Conservation (phyloP, 2,329 filamentous ascomycete genomes). For the Arthrocladium fulminans region DNA sequence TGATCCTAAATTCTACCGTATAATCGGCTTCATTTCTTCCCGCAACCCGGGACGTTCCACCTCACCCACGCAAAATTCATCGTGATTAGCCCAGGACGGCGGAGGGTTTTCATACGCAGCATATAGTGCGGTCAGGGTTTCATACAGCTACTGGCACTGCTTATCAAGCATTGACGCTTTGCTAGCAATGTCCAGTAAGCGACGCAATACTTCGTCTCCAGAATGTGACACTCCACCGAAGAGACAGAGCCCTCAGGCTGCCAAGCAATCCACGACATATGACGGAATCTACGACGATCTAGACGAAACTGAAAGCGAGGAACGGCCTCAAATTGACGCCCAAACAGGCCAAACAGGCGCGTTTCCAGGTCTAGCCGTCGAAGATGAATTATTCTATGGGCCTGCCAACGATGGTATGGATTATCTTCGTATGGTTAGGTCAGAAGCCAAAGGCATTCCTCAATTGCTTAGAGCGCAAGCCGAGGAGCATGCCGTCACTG, state of each 20-base stretch:
- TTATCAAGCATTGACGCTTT: neutral
- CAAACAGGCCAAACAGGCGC: conserved; percentile 64
- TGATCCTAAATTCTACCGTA: too few species aligned
- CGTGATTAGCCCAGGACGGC: too few species aligned
- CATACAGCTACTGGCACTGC: too few species aligned
- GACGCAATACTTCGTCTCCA: conserved; percentile 23
- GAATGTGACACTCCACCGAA: conserved; percentile 17
- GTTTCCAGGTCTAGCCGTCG: conserved; percentile 54
- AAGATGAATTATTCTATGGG: conserved; percentile 56
- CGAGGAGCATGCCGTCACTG: conserved; percentile 7
- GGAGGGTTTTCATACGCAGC: neutral
- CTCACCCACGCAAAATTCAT: too few species aligned
- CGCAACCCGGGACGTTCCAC: too few species aligned
- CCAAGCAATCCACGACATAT: neutral
- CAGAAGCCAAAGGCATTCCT: conserved; percentile 66
- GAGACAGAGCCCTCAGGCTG: conserved; percentile 8
- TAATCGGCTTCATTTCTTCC: too few species aligned
- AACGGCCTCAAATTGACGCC: conserved; percentile 46
- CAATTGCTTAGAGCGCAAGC: conserved; percentile 45
- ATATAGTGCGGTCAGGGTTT: neutral
- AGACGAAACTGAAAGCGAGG: conserved; percentile 26
- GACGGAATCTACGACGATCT: conserved; percentile 23
- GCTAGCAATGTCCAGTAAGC: conserved; percentile 20
- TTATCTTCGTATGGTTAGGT: conserved; percentile 65
- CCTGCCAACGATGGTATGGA: conserved; percentile 59